A percentile compares a stretch with the other conserved stretches of the same genome.
phyloP scores from a whole-genome alignment of 148 eudicot genomes.

The Euryodendron excelsum region DNA sequence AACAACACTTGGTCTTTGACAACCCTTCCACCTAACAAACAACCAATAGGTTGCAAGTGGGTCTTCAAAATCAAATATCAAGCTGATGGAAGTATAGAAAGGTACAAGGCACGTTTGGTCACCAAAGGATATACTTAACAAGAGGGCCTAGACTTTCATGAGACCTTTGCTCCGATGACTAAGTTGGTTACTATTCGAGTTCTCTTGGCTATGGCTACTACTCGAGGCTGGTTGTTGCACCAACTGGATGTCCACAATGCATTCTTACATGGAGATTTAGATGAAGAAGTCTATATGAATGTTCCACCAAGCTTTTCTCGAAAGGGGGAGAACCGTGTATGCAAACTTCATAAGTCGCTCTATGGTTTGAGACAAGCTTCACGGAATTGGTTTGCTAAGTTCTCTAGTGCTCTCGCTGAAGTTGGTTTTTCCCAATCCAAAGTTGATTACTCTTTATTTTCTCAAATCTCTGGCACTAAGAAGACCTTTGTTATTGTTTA shows the following conservation, averaged over 20 bases:
- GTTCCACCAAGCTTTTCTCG: neutral
- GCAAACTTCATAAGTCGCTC: too few species aligned
- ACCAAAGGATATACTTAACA: too few species aligned
- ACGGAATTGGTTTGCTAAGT: neutral
- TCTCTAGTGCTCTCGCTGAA: neutral
- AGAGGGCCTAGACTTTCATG: too few species aligned
- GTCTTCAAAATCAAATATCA: neutral
- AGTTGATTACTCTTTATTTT: too few species aligned
- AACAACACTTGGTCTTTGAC: neutral
- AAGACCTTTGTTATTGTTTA: neutral
- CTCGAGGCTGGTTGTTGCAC: neutral
- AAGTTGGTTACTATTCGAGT: too few species aligned
- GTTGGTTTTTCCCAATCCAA: too few species aligned
- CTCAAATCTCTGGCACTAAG: neutral
- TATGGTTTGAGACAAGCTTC: neutral
- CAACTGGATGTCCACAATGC: slow-evolving; percentile 1
- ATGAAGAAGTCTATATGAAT: neutral
- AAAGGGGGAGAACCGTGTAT: too few species aligned
- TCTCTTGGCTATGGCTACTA: neutral
- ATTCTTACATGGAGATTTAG: neutral
- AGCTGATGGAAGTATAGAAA: too few species aligned
- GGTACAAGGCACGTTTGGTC: too few species aligned
- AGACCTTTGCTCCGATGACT: too few species aligned
- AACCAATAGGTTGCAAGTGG: neutral
- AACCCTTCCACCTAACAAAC: too few species aligned